Evolutionary conservation across 2,329 filamentous ascomycete genomes (phyloP).

Genomic region (Pseudodiploospora longispora): DNA sequence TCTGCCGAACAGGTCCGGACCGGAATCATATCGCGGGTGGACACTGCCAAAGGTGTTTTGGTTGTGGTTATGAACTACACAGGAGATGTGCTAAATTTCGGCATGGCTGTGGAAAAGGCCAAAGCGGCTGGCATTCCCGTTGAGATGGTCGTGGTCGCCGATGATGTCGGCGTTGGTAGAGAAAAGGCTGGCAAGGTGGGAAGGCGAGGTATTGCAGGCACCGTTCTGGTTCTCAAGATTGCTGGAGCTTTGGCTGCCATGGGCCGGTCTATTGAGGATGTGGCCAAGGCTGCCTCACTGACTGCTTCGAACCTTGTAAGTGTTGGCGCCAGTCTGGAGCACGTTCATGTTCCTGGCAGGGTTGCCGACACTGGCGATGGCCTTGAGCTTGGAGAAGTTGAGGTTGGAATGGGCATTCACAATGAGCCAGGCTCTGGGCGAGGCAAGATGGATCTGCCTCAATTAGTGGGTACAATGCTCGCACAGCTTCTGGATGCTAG

Average conservation of each 20-base stretch:
- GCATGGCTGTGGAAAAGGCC: slow-evolving; percentile 88
- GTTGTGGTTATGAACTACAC: slow-evolving; percentile 97
- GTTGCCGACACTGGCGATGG: slow-evolving; percentile 48
- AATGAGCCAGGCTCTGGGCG: slow-evolving; percentile 56
- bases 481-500: slow-evolving; percentile 56
- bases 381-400: slow-evolving; percentile 49
- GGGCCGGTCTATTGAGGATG: slow-evolving; percentile 60
- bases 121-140: slow-evolving; percentile 67
- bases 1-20: slow-evolving; percentile 74
- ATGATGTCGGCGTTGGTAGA: slow-evolving; percentile 85
- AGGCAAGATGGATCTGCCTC: slow-evolving; percentile 42
- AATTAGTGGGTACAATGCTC: slow-evolving; percentile 58
- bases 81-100: slow-evolving; percentile 84
- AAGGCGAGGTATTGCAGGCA: slow-evolving; percentile 81
- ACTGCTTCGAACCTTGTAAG: slow-evolving; percentile 71
- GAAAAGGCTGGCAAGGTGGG: slow-evolving; percentile 84
- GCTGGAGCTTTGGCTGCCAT: slow-evolving; percentile 71
- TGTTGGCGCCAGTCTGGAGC: slow-evolving; percentile 76
- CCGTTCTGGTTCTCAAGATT: slow-evolving; percentile 86
- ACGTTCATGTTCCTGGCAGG: slow-evolving; percentile 89
- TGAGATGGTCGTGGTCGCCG: slow-evolving; percentile 86
- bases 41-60: slow-evolving; percentile 64
- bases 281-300: slow-evolving; percentile 62
- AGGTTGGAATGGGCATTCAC: slow-evolving; percentile 72
- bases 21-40: slow-evolving; percentile 66